phyloP scores from a whole-genome alignment of 371 early-diverging fungal genomes.

The Batrachochytrium dendrobatidis region DNA sequence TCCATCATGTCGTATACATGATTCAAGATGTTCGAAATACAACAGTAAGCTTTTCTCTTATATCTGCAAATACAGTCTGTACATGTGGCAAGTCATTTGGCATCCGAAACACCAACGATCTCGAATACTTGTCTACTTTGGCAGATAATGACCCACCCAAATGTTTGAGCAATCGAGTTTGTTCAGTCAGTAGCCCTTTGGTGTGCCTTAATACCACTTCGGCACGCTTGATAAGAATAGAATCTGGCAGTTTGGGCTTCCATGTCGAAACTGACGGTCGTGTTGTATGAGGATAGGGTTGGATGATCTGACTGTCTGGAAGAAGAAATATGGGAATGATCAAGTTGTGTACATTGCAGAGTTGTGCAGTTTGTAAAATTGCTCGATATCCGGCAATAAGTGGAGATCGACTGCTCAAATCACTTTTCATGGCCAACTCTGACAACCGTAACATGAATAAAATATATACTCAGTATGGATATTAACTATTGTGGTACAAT shows the following conservation, averaged over 20 bases:
- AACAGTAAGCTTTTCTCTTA: constrained; percentile 14
- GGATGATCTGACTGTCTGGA: constrained; percentile 37
- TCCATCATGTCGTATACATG: too few relatives aligned
- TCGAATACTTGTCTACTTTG: constrained; percentile 9
- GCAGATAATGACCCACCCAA: constrained; percentile 14
- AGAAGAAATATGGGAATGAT: constrained; percentile 60
- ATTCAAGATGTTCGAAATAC: constrained; percentile 11
- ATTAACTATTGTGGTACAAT: too few relatives aligned
- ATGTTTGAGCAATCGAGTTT: constrained; percentile 29
- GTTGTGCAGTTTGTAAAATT: constrained; percentile 56
- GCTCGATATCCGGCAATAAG: constrained; percentile 56
- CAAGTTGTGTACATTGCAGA: constrained; percentile 58
- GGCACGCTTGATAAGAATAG: constrained; percentile 38
- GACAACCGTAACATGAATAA: not conserved
- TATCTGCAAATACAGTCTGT: constrained; percentile 8
- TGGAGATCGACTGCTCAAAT: constrained; percentile 44
- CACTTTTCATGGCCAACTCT: constrained; percentile 14
- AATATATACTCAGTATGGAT: not conserved
- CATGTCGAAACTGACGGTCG: constrained; percentile 6
- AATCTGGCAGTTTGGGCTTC: not conserved
- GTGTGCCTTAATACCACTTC: constrained; percentile 56
- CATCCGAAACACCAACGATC: constrained; percentile 19
- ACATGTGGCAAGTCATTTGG: constrained; percentile 1
- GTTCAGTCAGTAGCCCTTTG: constrained; percentile 52
- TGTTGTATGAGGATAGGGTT: too few relatives aligned